phyloP scores from a whole-genome alignment of 2,329 filamentous ascomycete genomes.

The Incumbomyces delicatus region DNA sequence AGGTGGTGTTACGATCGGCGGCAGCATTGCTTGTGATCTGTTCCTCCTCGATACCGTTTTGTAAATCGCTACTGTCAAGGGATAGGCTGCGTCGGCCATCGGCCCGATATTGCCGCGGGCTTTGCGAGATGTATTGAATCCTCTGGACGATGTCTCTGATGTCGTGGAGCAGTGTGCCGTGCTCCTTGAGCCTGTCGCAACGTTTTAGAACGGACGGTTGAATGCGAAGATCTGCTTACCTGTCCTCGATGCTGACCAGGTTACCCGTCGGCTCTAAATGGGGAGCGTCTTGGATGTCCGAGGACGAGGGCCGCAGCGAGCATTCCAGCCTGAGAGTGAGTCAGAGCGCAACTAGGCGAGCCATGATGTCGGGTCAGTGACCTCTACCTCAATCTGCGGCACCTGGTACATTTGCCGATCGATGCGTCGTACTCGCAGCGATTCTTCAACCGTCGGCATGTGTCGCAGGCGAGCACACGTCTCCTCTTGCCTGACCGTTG shows the following conservation, averaged over 20 bases:
- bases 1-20: conserved; percentile 6
- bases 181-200: conserved; percentile 1
- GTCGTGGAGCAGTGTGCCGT: conserved; percentile 3
- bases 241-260: conserved; percentile 2
- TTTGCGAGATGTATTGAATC: not conserved
- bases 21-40: conserved; percentile 1
- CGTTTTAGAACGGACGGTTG: not conserved
- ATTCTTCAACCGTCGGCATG: conserved; percentile 6
- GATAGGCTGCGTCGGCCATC: not conserved
- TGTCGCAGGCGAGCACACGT: conserved; percentile 7
- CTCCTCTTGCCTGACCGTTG: conserved; percentile 3
- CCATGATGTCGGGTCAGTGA: not conserved
- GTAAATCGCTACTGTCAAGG: not conserved
- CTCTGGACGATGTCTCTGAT: conserved; percentile 7
- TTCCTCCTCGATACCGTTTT: conserved; percentile 3
- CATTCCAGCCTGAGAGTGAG: conserved; percentile 2
- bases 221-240: not conserved
- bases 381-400: conserved; percentile 7
- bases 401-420: conserved; percentile 8
- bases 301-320: conserved; percentile 5
- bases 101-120: conserved; percentile 1
- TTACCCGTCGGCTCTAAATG: not conserved
- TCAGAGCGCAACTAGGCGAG: not conserved
- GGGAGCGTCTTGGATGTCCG: not conserved
- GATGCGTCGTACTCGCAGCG: conserved; percentile 6